A percentile compares a stretch with the other conserved stretches of the same genome.
These are phyloP conservation scores for Penicillium soppii DNA, from an alignment of 495 filamentous ascomycete genomes.

Conservation along the genomic window DNA sequence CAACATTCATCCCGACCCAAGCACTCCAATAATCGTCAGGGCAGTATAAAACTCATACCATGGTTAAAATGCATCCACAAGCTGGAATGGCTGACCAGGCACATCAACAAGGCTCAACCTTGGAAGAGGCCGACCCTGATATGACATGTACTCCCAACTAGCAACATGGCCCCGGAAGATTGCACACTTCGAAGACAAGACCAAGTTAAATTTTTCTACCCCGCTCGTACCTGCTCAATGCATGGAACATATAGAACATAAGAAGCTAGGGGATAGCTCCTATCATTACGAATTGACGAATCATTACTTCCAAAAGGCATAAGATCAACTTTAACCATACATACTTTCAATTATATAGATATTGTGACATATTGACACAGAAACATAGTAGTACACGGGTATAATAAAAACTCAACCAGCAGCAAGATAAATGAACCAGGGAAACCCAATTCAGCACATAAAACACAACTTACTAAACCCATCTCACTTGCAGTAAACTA, in stretches of 20 bases:
- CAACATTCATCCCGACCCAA: too few species aligned
- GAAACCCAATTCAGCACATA: not conserved
- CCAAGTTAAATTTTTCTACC: not conserved
- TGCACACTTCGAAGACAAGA: not conserved
- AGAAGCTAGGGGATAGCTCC: not conserved
- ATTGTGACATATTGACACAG: not conserved
- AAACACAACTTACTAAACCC: slow-evolving; percentile 3
- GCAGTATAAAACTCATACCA: too few species aligned
- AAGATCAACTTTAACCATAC: not conserved
- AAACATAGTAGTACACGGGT: slow-evolving; percentile 23
- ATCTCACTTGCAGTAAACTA: slow-evolving; percentile 1
- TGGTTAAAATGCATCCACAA: not conserved
- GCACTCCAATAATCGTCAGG: too few species aligned
- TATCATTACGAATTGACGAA: slow-evolving; percentile 2
- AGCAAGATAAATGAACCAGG: not conserved
- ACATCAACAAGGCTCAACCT: too few species aligned
- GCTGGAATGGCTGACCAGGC: not conserved
- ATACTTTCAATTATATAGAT: slow-evolving; percentile 2
- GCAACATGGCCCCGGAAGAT: not conserved
- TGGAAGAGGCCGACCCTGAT: too few species aligned
- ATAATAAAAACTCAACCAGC: slow-evolving; percentile 14
- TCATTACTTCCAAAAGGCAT: not conserved
- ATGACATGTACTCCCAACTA: not conserved
- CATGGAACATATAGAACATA: not conserved
- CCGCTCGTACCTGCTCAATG: not conserved